These are phyloP conservation scores for Puya raimondii DNA, from an alignment of 176 grass and related monocot species.

Conservation along the genomic window DNA sequence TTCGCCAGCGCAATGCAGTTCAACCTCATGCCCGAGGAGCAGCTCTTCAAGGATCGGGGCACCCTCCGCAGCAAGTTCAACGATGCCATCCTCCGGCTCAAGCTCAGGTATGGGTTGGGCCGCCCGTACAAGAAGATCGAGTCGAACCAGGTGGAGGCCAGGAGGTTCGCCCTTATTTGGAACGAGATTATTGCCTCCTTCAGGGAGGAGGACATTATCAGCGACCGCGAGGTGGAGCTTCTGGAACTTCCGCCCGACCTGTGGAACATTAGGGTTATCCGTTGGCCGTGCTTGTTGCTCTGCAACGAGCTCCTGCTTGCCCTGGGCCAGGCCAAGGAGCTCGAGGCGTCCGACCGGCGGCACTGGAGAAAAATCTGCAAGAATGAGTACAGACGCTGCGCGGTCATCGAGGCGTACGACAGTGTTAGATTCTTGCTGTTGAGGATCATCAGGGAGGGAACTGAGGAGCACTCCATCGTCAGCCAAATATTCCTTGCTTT, in stretches of 20 bases:
- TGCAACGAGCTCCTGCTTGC: conserved; percentile 85
- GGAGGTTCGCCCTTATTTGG: conserved; percentile 87
- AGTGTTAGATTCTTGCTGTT: conserved; percentile 58
- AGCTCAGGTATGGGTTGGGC: conserved; percentile 85
- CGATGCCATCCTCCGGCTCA: conserved; percentile 67
- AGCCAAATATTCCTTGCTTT: conserved; percentile 49
- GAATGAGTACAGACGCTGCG: conserved; percentile 79
- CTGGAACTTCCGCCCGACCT: conserved; percentile 73
- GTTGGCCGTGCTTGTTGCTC: conserved; percentile 87
- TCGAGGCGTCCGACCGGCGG: conserved; percentile 44
- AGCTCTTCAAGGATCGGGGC: conserved; percentile 30
- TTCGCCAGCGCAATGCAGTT: conserved; percentile 98
- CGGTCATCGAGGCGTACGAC: conserved; percentile 85
- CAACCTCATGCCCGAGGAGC: conserved; percentile 86
- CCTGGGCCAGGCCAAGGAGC: conserved; percentile 70
- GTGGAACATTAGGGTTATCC: conserved; percentile 78
- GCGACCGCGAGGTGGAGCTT: conserved; percentile 79
- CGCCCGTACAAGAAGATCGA: conserved; percentile 82
- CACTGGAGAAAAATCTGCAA: conserved; percentile 63
- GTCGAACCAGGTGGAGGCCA: conserved; percentile 67
- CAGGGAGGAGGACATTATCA: conserved; percentile 91
- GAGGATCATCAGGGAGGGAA: conserved; percentile 49
- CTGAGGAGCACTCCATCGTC: conserved; percentile 56
- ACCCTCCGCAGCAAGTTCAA: conserved; percentile 46
- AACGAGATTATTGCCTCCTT: conserved; percentile 90